Evolutionary conservation across 768 basidiomycete genomes (phyloP).

Genomic region (Auricularia auricula-judae): DNA sequence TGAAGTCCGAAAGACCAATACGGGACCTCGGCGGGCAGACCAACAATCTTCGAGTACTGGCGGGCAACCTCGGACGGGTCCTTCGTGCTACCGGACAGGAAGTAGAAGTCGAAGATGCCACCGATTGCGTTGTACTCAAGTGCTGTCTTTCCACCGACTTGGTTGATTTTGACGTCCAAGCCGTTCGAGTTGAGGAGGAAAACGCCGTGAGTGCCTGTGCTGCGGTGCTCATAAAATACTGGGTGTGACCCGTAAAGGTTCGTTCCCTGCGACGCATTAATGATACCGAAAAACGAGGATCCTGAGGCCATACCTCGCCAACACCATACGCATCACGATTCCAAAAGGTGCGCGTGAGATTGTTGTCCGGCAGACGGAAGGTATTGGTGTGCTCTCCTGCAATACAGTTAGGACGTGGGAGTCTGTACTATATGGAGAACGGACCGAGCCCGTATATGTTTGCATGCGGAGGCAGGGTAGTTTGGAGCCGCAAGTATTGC

Average conservation of each 20-base stretch:
- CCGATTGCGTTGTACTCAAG: conserved; percentile 73
- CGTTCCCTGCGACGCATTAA: conserved; percentile 34
- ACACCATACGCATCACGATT: conserved; percentile 49
- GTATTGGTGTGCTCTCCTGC: conserved; percentile 11
- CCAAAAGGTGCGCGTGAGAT: conserved; percentile 45
- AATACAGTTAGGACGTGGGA: not conserved
- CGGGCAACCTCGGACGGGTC: conserved; percentile 47
- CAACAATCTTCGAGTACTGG: conserved; percentile 61
- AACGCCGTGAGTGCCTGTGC: conserved; percentile 57
- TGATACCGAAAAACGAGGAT: too few species aligned
- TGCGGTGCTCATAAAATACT: conserved; percentile 62
- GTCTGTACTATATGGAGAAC: conserved; percentile 33
- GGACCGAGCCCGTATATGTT: conserved; percentile 75
- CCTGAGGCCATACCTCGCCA: not conserved
- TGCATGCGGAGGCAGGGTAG: conserved; percentile 42
- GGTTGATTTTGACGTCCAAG: conserved; percentile 63
- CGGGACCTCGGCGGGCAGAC: conserved; percentile 58
- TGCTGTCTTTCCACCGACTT: conserved; percentile 22
- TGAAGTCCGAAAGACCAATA: conserved; percentile 68
- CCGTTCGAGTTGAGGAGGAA: conserved; percentile 62
- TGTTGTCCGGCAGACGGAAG: conserved; percentile 43
- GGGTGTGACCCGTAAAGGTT: conserved; percentile 70
- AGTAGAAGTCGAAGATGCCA: conserved; percentile 69
- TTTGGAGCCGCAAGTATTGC: conserved; percentile 67
- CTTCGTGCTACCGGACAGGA: conserved; percentile 54